A percentile compares a stretch with the other conserved stretches of the same genome.
phyloP scores from a whole-genome alignment of 495 filamentous ascomycete species.

The Talaromyces proteolyticus region DNA sequence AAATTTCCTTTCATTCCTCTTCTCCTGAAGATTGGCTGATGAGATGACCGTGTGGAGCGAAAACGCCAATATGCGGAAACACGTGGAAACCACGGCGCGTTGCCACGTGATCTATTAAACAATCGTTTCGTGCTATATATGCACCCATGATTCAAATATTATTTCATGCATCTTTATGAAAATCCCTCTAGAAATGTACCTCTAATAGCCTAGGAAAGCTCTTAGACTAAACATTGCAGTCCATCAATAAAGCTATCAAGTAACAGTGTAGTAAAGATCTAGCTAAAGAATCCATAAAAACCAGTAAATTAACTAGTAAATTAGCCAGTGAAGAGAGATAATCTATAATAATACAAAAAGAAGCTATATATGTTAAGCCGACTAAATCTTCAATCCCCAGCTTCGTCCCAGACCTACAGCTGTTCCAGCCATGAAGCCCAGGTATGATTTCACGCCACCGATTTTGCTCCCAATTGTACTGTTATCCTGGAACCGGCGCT shows the following conservation, averaged over 20 bases:
- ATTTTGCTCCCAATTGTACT: slow-evolving; percentile 50
- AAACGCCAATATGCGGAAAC: background rate
- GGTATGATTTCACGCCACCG: slow-evolving; percentile 61
- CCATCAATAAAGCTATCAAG: too few relatives aligned
- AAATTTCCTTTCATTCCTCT: too few relatives aligned
- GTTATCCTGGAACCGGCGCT: slow-evolving; percentile 67
- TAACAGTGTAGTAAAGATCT: too few relatives aligned
- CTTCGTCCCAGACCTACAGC: slow-evolving; percentile 35
- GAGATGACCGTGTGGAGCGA: background rate
- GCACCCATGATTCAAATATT: too few relatives aligned
- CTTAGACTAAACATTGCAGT: too few relatives aligned
- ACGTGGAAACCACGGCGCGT: slow-evolving; percentile 9
- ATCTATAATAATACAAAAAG: slow-evolving; percentile 10
- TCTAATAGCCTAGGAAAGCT: too few relatives aligned
- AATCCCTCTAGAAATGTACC: too few relatives aligned
- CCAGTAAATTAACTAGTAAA: too few relatives aligned
- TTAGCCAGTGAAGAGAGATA: too few relatives aligned
- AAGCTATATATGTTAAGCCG: background rate
- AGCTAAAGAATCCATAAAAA: too few relatives aligned
- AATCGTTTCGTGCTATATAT: too few relatives aligned
- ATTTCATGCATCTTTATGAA: too few relatives aligned
- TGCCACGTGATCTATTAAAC: slow-evolving; percentile 17
- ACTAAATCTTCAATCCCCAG: slow-evolving; percentile 42
- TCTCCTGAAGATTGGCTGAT: background rate
- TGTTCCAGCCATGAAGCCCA: slow-evolving; percentile 66